phyloP scores from a whole-genome alignment of 108 stramenopile genomes.

The Skeletonema marinoi region DNA sequence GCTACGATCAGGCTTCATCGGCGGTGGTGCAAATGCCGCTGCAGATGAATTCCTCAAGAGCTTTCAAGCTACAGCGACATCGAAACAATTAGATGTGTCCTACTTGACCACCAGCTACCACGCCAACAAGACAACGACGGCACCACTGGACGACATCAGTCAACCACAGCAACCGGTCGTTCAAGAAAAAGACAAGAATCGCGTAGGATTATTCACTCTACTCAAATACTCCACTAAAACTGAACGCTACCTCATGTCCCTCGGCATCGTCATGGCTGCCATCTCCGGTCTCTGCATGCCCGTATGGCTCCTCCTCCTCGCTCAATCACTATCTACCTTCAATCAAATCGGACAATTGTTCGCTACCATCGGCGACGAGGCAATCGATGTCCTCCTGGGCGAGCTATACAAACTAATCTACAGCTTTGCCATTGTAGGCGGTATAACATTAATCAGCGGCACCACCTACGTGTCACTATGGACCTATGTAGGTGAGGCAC shows the following conservation, averaged over 20 bases:
- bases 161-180: not conserved
- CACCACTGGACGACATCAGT: not conserved
- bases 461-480: slow-evolving; percentile 51
- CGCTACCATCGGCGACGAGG: slow-evolving; percentile 19
- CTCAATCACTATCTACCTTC: slow-evolving; percentile 27
- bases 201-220: slow-evolving; percentile 23
- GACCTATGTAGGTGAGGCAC: slow-evolving; percentile 57
- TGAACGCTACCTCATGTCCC: slow-evolving; percentile 12
- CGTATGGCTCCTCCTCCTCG: slow-evolving; percentile 28
- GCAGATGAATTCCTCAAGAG: slow-evolving; percentile 13
- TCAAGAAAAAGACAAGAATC: not conserved
- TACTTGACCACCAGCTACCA: not conserved
- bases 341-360: slow-evolving; percentile 24
- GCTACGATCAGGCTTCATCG: slow-evolving; percentile 17
- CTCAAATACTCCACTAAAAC: slow-evolving; percentile 33
- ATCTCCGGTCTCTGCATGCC: slow-evolving; percentile 40
- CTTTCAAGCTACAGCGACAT: not conserved
- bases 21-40: slow-evolving; percentile 22
- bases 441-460: slow-evolving; percentile 41
- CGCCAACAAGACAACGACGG: not conserved
- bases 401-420: slow-evolving; percentile 42
- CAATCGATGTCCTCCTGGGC: slow-evolving; percentile 16
- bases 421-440: slow-evolving; percentile 60
- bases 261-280: slow-evolving; percentile 27
- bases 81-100: not conserved